A percentile compares a stretch with the other conserved stretches of the same genome.
Evolutionary conservation across 139 green algal genomes (phyloP).

Genomic region (Zygnema cylindricum): DNA sequence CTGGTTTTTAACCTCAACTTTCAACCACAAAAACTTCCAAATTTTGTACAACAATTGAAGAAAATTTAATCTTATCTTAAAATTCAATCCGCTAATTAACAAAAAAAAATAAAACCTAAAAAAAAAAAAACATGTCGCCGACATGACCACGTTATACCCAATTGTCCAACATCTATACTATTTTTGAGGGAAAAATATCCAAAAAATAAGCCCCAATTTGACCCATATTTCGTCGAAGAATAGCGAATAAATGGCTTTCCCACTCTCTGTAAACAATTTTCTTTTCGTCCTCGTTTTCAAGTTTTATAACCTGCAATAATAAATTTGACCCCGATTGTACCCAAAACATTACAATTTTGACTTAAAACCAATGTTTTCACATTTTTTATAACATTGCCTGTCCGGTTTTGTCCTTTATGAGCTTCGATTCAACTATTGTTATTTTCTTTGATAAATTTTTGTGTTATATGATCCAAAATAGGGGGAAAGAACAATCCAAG

Average conservation of each 20-base stretch:
- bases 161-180: too few species aligned
- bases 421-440: neutral
- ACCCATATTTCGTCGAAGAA: slow-evolving; percentile 30
- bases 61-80: too few species aligned
- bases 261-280: slow-evolving; percentile 5
- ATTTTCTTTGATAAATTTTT: too few species aligned
- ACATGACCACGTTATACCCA: too few species aligned
- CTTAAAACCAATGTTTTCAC: neutral
- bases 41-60: too few species aligned
- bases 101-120: too few species aligned
- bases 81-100: too few species aligned
- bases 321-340: neutral
- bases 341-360: neutral
- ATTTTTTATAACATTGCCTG: neutral
- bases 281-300: neutral
- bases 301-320: neutral
- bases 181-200: slow-evolving; percentile 9
- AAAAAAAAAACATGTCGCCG: too few species aligned
- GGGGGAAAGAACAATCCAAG: too few species aligned
- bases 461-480: too few species aligned
- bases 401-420: neutral
- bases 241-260: slow-evolving; percentile 39
- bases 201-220: slow-evolving; percentile 27
- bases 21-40: too few species aligned
- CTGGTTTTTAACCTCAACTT: too few species aligned